phyloP scores from a whole-genome alignment of 192 early-diverging fungal species.

The Bifiguratus adelaidae region DNA sequence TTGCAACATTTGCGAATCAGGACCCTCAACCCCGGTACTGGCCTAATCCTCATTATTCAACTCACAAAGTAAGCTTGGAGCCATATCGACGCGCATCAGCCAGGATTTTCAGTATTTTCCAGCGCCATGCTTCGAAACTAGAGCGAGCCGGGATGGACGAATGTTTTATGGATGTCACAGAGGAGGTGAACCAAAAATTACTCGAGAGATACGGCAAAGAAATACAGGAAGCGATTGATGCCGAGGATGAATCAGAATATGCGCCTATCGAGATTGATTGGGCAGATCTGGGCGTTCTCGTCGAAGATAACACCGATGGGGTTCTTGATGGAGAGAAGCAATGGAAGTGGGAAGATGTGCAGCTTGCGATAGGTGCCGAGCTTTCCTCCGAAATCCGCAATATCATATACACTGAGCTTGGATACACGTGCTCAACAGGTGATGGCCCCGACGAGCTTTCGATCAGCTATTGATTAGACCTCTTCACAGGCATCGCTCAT shows the following conservation, averaged over 20 bases:
- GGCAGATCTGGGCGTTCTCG: constrained; percentile 33
- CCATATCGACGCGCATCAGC: constrained; percentile 65
- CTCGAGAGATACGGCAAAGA: constrained; percentile 28
- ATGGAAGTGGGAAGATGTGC: constrained; percentile 60
- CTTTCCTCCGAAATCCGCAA: constrained; percentile 56
- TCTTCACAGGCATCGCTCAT: constrained; percentile 57
- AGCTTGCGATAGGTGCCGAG: constrained; percentile 62
- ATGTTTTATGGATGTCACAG: constrained; percentile 79
- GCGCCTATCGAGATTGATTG: constrained; percentile 9
- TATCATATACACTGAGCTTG: constrained; percentile 49
- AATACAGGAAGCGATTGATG: constrained; percentile 18
- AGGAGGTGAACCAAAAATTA: constrained; percentile 42
- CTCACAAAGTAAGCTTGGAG: constrained; percentile 87
- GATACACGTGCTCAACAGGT: constrained; percentile 74
- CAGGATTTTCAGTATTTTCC: constrained; percentile 63
- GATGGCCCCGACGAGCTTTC: neutral
- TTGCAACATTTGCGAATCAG: constrained; percentile 68
- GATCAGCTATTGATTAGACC: neutral
- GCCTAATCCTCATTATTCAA: constrained; percentile 41
- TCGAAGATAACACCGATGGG: constrained; percentile 8
- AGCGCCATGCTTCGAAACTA: constrained; percentile 27
- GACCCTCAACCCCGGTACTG: constrained; percentile 60
- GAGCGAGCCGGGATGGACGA: constrained; percentile 81
- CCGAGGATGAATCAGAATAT: constrained; percentile 11
- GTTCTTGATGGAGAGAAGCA: neutral